phyloP scores from a whole-genome alignment of 352 stramenopile genomes.

The Phytophthora tentaculata region DNA sequence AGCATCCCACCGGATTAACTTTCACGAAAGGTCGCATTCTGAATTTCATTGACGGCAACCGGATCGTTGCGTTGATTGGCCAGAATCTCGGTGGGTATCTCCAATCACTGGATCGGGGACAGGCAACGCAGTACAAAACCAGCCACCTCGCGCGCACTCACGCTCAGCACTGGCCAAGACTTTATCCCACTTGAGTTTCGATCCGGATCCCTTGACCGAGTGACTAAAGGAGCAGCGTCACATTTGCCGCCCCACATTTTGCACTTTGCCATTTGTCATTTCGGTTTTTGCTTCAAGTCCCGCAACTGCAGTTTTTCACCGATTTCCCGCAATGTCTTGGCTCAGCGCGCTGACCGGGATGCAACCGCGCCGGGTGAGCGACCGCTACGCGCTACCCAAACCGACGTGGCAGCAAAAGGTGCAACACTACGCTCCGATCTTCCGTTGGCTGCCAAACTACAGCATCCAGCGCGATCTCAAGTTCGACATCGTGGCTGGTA shows the following conservation, averaged over 20 bases:
- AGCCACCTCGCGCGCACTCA: constrained; percentile 2
- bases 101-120: constrained; percentile 2
- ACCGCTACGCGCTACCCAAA: constrained; percentile 19
- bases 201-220: neutral
- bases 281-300: neutral
- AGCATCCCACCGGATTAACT: constrained; percentile 14
- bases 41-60: constrained; percentile 3
- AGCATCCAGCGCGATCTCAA: constrained; percentile 28
- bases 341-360: constrained; percentile 11
- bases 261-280: constrained; percentile 2
- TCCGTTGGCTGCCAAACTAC: constrained; percentile 30
- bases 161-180: constrained; percentile 3
- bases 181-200: constrained; percentile 3
- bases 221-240: neutral
- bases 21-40: constrained; percentile 12
- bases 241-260: neutral
- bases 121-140: neutral
- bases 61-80: constrained; percentile 5
- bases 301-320: neutral
- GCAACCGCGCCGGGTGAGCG: constrained; percentile 14
- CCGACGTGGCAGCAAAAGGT: constrained; percentile 25
- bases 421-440: constrained; percentile 28
- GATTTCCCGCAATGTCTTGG: constrained; percentile 6
- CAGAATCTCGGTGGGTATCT: neutral
- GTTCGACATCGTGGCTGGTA: constrained; percentile 24